Percentiles rank a stretch among this genome's conserved stretches.
These are phyloP conservation scores for Beauveria sp. DNA, from an alignment of 2,329 filamentous ascomycete species.

Conservation along the genomic window DNA sequence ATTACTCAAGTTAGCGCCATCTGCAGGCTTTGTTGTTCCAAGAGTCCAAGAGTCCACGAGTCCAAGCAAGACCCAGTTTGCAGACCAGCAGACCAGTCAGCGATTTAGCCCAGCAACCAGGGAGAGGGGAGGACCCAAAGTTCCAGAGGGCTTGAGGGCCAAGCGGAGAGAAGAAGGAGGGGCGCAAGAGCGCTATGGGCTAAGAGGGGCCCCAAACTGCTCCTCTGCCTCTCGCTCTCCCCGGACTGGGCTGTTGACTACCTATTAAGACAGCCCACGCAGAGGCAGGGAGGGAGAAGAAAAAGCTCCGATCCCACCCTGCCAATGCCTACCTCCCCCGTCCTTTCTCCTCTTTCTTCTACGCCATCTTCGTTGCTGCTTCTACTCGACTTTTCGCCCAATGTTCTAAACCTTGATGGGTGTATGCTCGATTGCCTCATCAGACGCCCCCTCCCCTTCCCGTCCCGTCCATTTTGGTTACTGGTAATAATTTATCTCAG, in stretches of 20 bases:
- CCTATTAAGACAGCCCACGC: not conserved
- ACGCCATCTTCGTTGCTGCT: not conserved
- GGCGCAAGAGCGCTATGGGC: not conserved
- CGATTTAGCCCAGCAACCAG: no score
- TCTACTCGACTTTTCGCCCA: not conserved
- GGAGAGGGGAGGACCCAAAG: not conserved
- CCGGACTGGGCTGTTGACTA: not conserved
- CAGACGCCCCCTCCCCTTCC: not conserved
- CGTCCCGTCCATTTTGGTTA: not conserved
- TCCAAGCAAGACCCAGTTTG: no score
- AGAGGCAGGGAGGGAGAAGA: not conserved
- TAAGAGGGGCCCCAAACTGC: not conserved
- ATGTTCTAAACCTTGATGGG: constrained; percentile 6
- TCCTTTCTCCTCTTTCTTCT: not conserved
- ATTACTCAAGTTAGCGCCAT: no score
- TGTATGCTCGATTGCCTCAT: not conserved
- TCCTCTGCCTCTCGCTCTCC: constrained; percentile 5
- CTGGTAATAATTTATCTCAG: not conserved
- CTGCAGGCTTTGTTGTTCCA: no score
- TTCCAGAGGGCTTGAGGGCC: not conserved
- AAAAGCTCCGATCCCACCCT: constrained; percentile 11
- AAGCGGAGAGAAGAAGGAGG: not conserved
- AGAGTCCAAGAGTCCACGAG: no score
- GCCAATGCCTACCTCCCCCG: not conserved
- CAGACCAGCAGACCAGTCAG: no score